Evolutionary conservation across 1,284 basidiomycete species (phyloP).

Genomic region (Thecaphora frezii): DNA sequence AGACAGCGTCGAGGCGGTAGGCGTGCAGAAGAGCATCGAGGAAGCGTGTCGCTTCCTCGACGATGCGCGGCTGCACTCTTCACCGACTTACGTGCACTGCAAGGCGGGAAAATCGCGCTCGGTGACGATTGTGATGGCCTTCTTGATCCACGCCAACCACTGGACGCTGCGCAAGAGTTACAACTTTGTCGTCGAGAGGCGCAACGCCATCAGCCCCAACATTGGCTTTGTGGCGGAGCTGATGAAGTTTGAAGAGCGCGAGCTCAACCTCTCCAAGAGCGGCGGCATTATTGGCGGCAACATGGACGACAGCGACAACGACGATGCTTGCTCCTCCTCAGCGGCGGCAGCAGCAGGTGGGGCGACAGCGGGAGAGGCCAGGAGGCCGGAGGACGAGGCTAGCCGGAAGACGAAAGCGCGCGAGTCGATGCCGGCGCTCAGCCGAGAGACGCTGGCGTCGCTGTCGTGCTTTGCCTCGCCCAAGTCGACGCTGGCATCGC

Average conservation of each 20-base stretch:
- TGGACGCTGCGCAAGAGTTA: conserved; percentile 91
- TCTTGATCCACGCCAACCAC: conserved; percentile 92
- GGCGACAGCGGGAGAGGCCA: neutral
- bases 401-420: neutral
- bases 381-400: neutral
- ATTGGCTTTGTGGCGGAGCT: conserved; percentile 96
- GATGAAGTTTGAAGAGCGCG: conserved; percentile 84
- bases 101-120: conserved; percentile 93
- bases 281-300: conserved; percentile 23
- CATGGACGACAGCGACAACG: neutral
- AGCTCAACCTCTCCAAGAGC: conserved; percentile 19
- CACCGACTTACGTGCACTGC: conserved; percentile 92
- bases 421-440: conserved; percentile 1
- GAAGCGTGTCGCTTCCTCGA: conserved; percentile 85
- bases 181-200: conserved; percentile 81
- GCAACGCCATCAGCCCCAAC: conserved; percentile 92
- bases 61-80: conserved; percentile 81
- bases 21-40: conserved; percentile 77
- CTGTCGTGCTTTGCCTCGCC: neutral
- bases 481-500: no score
- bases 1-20: conserved; percentile 90
- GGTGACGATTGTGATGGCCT: conserved; percentile 95
- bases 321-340: no score
- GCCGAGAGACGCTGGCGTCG: neutral
- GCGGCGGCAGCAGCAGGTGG: no score